Conservation (phyloP, 2,329 filamentous ascomycete species). For the Ophiostoma angusticollis region DNA sequence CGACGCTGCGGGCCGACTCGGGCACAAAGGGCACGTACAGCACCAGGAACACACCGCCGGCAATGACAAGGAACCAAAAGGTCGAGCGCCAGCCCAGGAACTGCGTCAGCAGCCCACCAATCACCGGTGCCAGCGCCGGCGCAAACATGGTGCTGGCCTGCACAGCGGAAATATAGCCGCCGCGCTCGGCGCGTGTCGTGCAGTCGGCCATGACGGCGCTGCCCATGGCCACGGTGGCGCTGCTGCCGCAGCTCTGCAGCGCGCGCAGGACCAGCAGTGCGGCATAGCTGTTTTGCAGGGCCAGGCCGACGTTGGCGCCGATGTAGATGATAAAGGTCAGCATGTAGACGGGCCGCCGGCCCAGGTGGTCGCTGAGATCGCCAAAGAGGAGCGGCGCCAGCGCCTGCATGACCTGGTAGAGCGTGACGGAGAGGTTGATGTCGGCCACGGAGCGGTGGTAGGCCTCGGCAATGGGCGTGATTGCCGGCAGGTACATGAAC, state of each 20-base stretch:
- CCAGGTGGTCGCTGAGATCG: constrained; percentile 35
- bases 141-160: constrained; percentile 30
- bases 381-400: constrained; percentile 37
- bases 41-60: constrained; percentile 22
- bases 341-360: constrained; percentile 35
- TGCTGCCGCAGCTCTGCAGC: constrained; percentile 38
- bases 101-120: constrained; percentile 39
- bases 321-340: constrained; percentile 33
- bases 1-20: constrained; percentile 27
- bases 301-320: constrained; percentile 32
- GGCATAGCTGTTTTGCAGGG: constrained; percentile 28
- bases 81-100: constrained; percentile 40
- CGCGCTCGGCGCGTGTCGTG: constrained; percentile 42
- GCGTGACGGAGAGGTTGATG: constrained; percentile 30
- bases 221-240: constrained; percentile 40
- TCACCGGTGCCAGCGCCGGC: constrained; percentile 31
- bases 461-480: constrained; percentile 28
- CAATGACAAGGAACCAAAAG: constrained; percentile 44
- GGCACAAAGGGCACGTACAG: constrained; percentile 18
- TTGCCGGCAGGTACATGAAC: constrained; percentile 33
- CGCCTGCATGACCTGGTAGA: constrained; percentile 38
- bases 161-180: constrained; percentile 37
- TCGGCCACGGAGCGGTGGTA: constrained; percentile 22
- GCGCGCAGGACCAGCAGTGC: constrained; percentile 35
- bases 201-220: constrained; percentile 35